phyloP scores from a whole-genome alignment of 2,329 filamentous ascomycete species.

The Orbilia brochopaga region DNA sequence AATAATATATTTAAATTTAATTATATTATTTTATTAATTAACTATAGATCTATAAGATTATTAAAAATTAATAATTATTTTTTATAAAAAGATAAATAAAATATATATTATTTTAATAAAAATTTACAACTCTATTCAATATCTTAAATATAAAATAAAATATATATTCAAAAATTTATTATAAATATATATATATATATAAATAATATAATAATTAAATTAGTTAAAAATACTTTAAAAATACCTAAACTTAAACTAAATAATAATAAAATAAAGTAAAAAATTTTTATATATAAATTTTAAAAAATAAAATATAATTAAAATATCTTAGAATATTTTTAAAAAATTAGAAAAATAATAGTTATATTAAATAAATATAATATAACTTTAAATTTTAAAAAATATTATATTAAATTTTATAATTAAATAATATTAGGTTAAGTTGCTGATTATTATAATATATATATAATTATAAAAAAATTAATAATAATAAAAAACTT shows the following conservation, averaged over 20 bases:
- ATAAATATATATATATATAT: slow-evolving; percentile 10
- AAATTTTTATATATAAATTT: not conserved
- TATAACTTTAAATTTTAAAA: slow-evolving; percentile 8
- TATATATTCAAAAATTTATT: slow-evolving; percentile 4
- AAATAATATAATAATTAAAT: not conserved
- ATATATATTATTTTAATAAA: slow-evolving; percentile 10
- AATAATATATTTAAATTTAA: too few species aligned
- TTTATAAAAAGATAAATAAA: too few species aligned
- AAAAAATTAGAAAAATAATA: slow-evolving; percentile 7
- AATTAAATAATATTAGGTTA: slow-evolving; percentile 9
- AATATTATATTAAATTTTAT: slow-evolving; percentile 13
- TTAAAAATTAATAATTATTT: too few species aligned
- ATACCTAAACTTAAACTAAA: slow-evolving; percentile 17
- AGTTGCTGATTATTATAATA: slow-evolving; percentile 11
- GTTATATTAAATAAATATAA: slow-evolving; percentile 10
- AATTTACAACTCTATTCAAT: slow-evolving; percentile 5
- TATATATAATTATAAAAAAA: slow-evolving; percentile 3
- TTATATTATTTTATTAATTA: too few species aligned
- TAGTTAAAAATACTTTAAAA: slow-evolving; percentile 2
- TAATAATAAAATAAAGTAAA: slow-evolving; percentile 6
- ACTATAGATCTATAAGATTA: too few species aligned
- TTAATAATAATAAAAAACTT: slow-evolving; percentile 1
- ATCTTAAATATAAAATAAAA: slow-evolving; percentile 2
- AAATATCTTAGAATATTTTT: slow-evolving; percentile 10
- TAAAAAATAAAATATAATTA: slow-evolving; percentile 13